Evolutionary conservation across 192 early-diverging fungal genomes (phyloP).

Genomic region (Helicostylum pulchrum): DNA sequence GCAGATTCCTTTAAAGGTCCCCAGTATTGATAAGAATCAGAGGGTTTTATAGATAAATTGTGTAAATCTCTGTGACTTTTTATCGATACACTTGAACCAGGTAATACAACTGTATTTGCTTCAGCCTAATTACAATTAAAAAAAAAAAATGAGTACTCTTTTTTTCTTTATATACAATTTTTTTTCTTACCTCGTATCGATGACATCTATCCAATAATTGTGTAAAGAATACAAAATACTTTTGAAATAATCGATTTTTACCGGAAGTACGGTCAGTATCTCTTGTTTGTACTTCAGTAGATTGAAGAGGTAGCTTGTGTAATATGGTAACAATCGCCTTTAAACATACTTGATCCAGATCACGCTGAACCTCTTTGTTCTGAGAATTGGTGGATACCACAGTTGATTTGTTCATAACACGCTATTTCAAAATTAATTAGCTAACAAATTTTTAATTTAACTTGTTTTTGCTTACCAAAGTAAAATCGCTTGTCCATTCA

Average conservation of each 20-base stretch:
- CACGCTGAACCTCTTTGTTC: conserved; percentile 61
- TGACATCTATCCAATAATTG: conserved; percentile 62
- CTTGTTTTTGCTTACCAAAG: conserved; percentile 44
- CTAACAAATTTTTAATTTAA: background rate
- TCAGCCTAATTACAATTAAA: background rate
- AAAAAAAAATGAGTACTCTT: background rate
- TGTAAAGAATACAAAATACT: conserved; percentile 72
- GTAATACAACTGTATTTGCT: background rate
- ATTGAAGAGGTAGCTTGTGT: conserved; percentile 67
- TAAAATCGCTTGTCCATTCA: conserved; percentile 69
- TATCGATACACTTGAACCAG: background rate
- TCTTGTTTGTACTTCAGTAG: conserved; percentile 45
- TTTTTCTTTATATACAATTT: background rate
- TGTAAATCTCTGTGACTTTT: conserved; percentile 2
- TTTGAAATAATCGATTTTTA: conserved; percentile 59
- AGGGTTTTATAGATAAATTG: background rate
- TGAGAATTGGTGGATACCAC: conserved; percentile 12
- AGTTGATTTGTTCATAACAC: background rate
- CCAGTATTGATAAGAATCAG: conserved; percentile 13
- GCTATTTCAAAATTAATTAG: background rate
- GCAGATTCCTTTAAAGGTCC: conserved; percentile 31
- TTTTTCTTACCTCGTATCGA: conserved; percentile 42
- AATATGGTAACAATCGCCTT: conserved; percentile 66
- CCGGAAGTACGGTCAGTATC: conserved; percentile 52
- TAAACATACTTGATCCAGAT: conserved; percentile 72